Conservation (phyloP, 1,284 basidiomycete species). For the Thecaphora frezii region DNA sequence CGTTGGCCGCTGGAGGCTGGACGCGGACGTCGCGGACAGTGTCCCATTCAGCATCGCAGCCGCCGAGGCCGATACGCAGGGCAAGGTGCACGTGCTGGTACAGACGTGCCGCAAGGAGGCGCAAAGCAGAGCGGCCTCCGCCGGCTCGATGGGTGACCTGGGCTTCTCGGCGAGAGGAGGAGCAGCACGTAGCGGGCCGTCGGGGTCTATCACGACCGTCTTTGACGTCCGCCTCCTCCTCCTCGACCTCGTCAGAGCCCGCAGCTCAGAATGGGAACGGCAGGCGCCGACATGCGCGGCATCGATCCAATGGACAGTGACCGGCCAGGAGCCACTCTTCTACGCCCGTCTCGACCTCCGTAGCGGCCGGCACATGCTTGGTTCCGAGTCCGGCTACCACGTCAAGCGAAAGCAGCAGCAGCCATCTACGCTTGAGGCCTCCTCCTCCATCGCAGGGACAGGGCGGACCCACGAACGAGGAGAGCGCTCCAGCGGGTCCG, state of each 20-base stretch:
- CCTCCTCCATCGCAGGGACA: too few relatives aligned
- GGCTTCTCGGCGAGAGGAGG: too few relatives aligned
- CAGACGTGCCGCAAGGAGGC: neutral
- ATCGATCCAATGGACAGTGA: conserved; percentile 11
- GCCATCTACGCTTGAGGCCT: too few relatives aligned
- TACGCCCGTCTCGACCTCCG: conserved; percentile 12
- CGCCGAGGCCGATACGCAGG: neutral
- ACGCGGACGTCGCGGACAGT: neutral
- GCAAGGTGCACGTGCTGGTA: neutral
- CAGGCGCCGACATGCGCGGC: neutral
- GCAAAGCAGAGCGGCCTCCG: neutral
- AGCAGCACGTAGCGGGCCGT: too few relatives aligned
- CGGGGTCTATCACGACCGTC: conserved; percentile 5
- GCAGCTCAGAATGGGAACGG: neutral
- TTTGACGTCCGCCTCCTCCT: conserved; percentile 28
- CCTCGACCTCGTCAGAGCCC: conserved; percentile 3
- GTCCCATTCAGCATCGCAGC: neutral
- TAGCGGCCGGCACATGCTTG: conserved; percentile 12
- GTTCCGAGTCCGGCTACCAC: conserved; percentile 18
- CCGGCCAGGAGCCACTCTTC: conserved; percentile 28
- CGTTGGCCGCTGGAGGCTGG: too few relatives aligned
- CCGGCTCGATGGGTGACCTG: neutral
- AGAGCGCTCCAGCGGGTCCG: too few relatives aligned
- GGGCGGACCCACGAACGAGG: too few relatives aligned
- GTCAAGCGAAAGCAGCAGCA: too few relatives aligned